Conservation (phyloP, 352 stramenopile genomes). For the Pythium insidiosum region DNA sequence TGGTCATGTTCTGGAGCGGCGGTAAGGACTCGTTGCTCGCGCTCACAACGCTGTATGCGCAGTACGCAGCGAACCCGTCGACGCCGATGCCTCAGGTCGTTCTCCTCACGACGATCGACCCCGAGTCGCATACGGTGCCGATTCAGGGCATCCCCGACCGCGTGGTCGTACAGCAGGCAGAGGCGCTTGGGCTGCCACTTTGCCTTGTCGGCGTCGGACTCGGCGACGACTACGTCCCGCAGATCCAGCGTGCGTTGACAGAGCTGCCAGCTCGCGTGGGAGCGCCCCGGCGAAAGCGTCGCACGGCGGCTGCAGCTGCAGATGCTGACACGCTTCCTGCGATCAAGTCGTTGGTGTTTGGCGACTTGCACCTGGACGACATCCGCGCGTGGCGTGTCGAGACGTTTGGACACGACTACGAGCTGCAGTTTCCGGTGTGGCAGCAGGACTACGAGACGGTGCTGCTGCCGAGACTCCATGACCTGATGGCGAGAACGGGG, state of each 20-base stretch:
- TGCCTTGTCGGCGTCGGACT: conserved; percentile 58
- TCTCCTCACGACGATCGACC: conserved; percentile 85
- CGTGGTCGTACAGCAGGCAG: conserved; percentile 62
- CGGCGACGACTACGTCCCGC: conserved; percentile 20
- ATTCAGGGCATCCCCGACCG: conserved; percentile 79
- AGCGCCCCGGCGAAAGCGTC: conserved; percentile 17
- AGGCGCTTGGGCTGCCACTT: conserved; percentile 64
- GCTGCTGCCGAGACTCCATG: conserved; percentile 58
- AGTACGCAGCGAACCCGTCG: conserved; percentile 11
- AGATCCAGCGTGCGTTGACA: conserved; percentile 19
- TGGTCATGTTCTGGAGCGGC: conserved; percentile 85
- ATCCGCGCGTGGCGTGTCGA: conserved; percentile 77
- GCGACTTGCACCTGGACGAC: conserved; percentile 85
- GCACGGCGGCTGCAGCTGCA: too few species aligned
- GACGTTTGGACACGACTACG: conserved; percentile 38
- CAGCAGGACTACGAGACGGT: conserved; percentile 45
- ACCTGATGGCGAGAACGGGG: conserved; percentile 32
- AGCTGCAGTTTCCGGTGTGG: conserved; percentile 75
- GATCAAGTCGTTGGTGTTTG: conserved; percentile 66
- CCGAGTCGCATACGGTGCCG: conserved; percentile 54
- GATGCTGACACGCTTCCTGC: conserved; percentile 3
- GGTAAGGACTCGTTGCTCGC: conserved; percentile 89
- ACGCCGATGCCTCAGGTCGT: conserved; percentile 48
- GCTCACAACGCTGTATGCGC: conserved; percentile 31
- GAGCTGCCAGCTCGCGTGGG: conserved; percentile 16